Base-by-base conservation (phyloP, 2,329 filamentous ascomycete species). In the Penicillium sp. region DNA sequence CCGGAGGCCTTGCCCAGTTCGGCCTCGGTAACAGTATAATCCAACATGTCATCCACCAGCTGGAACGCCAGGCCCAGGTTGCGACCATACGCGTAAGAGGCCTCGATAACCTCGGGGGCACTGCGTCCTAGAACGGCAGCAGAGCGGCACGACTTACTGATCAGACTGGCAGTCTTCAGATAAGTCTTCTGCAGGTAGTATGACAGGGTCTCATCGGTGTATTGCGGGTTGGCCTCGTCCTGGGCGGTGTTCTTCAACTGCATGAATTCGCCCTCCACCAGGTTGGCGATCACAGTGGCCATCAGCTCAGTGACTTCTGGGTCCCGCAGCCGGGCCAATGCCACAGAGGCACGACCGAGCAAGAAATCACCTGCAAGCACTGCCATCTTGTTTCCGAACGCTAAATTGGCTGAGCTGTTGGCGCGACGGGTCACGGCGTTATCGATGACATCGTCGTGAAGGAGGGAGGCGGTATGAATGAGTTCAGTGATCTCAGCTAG, bases 131-230 rank as follows among this genome's bases (percentile, higher is more conserved):
- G 82, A 46, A 99, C 80, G 3, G 95, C 93, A 2, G 95, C 86
- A 0, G 93, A 92, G 50, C 95, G 88, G 75, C 93, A 98, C 29
- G 91, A 96, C 77, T 99, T 99, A 72, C 91, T 96, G 72, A 99
- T 98, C 68, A 99, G 80, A 64, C 91, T 96, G 4, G 95, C 95
- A 1, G 92, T 96, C 80, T 99, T 99, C 66, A 99, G 84, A 72
- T 99, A 99, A 27, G 95, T 99, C 83, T 99, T 99, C 73, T 97
- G 92, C 50, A 99, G 82, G 73, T 99, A 99, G 78, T 99, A 98
- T 26, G 87, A 85, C 60, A 99, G 84, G 1, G 92, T 90, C 53
- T 96, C 91, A 69, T 97, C 91, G 1, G 89, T 95, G 85, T 90
- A 98, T 10, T 83, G 80, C 1, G 93, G 93, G 65, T 90, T 88